Evolutionary conservation across 495 filamentous ascomycete genomes (phyloP).

Genomic region (Cercophora scortea): DNA sequence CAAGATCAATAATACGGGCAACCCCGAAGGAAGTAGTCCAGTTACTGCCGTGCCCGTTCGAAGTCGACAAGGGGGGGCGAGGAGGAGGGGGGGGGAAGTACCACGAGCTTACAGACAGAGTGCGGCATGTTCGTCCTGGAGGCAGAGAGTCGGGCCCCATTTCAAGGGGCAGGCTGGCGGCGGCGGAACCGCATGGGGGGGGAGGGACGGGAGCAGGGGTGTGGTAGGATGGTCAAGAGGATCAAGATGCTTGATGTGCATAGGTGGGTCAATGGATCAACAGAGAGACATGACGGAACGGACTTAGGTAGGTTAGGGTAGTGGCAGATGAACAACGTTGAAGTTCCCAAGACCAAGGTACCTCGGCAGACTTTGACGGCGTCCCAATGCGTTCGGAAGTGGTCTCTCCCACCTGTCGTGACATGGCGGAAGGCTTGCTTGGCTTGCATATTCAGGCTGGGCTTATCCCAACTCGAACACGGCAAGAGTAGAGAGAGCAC

Average conservation of each 20-base stretch:
- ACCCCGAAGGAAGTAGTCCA: slow-evolving; percentile 9
- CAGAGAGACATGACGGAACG: background rate
- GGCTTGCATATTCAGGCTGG: background rate
- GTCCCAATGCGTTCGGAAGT: no score
- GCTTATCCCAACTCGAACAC: no score
- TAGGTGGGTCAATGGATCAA: background rate
- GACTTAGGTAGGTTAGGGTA: no score
- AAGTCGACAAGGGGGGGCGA: background rate
- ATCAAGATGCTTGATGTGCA: background rate
- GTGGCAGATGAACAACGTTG: no score
- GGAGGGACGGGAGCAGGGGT: slow-evolving; percentile 12
- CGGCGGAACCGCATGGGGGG: slow-evolving; percentile 1
- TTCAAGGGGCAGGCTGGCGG: slow-evolving; percentile 6
- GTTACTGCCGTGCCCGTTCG: background rate
- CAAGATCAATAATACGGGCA: slow-evolving; percentile 22
- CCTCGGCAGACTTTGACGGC: no score
- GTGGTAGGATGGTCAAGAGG: background rate
- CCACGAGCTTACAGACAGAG: no score
- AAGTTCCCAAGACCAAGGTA: no score
- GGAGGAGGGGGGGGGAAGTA: no score
- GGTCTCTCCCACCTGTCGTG: no score
- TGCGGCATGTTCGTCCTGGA: background rate
- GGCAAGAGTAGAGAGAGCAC: no score
- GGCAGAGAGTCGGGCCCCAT: slow-evolving; percentile 7
- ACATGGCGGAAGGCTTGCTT: background rate